Percentiles rank a stretch among this genome's conserved stretches.
phyloP scores from a whole-genome alignment of 257 asterid genomes.

The Avicennia marina region DNA sequence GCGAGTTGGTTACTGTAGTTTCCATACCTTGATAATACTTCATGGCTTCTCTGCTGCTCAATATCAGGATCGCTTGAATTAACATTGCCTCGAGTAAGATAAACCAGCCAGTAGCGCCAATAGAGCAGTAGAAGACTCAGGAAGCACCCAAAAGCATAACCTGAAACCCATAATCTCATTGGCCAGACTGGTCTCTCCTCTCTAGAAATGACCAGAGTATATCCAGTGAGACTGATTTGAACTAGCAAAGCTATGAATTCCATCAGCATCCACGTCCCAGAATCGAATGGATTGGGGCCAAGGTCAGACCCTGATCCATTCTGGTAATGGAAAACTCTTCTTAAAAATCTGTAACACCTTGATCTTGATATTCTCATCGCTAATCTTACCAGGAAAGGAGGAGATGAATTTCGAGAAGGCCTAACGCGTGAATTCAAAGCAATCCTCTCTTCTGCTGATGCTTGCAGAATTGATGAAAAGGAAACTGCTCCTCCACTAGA shows the following conservation, averaged over 20 bases:
- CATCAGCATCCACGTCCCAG: constrained; percentile 65
- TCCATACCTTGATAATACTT: constrained; percentile 78
- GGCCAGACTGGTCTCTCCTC: constrained; percentile 90
- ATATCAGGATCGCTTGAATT: constrained; percentile 36
- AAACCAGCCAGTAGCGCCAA: constrained; percentile 45
- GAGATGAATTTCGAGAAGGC: constrained; percentile 33
- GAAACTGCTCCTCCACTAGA: constrained; percentile 23
- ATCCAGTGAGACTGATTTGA: constrained; percentile 41
- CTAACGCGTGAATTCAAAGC: constrained; percentile 30
- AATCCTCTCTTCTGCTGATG: constrained; percentile 26
- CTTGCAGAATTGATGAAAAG: constrained; percentile 40
- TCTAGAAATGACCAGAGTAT: constrained; percentile 47
- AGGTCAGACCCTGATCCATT: constrained; percentile 77
- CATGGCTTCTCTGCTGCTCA: constrained; percentile 62
- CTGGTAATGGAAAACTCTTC: constrained; percentile 88
- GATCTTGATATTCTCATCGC: constrained; percentile 77
- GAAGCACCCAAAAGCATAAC: constrained; percentile 70
- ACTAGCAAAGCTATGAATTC: constrained; percentile 49
- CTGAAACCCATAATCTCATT: constrained; percentile 81
- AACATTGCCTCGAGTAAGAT: constrained; percentile 21
- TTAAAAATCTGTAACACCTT: constrained; percentile 60
- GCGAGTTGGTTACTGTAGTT: too few relatives aligned
- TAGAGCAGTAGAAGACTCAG: constrained; percentile 46
- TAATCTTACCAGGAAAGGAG: constrained; percentile 55
- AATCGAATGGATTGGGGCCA: constrained; percentile 81